Evolutionary conservation across 768 basidiomycete species (phyloP), one percentile per base, ranked within the genome.

Genomic region (Mycena epipterygia): DNA sequence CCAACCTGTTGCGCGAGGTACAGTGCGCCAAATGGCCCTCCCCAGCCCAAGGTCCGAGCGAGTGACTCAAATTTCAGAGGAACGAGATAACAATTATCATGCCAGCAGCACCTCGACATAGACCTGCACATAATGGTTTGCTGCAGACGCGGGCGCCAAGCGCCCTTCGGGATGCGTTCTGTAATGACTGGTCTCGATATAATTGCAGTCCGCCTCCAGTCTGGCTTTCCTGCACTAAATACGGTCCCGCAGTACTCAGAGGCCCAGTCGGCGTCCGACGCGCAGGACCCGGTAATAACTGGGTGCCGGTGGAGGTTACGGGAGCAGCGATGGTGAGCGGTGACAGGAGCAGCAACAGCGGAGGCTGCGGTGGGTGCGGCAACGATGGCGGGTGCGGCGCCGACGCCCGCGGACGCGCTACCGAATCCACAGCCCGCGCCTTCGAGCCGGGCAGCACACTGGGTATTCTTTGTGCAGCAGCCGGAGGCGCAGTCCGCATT

Each of bases 251-350:
- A 68, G 60, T 60, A 68, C 2, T 44, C 53, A 6, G 67, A 68
- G 1, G 67, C 67, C 35, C 67, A 68, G 32, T 68, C 67, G 7
- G 33, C 67, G 33, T 68, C 60, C 4, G 51, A 11, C 2, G 9
- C 9, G 53, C 67, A 68, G 33, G 60, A 25, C 21, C 67, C 67
- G 17, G 67, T 62, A 53, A 68, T 68, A 68, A 68, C 29, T 68
- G 67, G 14, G 67, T 68, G 23, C 67, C 67, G 33, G 61, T 17
- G 23, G 67, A 27, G 29, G 30, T 49, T 8, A 27, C 46, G 6
- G 64, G 16, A 6, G 41, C 52, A 23, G 30, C 64, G 3, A 52
- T 13, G 1, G 65, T 46, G n/a, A 16, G 27, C 33, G 12, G 57
- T 13, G 5, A 21, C 49, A 2, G 58, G 25, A 17, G 58, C 49